Base-by-base conservation (phyloP, 2,329 filamentous ascomycete species). In the Monosporascus sp. region DNA sequence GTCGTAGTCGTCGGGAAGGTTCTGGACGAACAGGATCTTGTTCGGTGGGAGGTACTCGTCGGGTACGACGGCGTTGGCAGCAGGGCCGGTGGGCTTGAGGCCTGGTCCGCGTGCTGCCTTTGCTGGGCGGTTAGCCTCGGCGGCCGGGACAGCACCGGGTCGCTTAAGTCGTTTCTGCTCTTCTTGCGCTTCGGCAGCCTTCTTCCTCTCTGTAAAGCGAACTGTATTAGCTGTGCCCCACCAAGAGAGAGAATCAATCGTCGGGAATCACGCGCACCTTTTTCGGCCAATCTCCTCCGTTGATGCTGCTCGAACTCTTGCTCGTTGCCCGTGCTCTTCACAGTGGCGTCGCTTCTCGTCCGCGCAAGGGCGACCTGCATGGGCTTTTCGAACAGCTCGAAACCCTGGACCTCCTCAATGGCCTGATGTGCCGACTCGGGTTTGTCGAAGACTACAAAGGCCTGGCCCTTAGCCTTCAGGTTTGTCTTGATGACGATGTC, bases 1-100 rank as follows among this genome's bases (percentile, higher is more conserved):
- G 69, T 89, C 88, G 72, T 89, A 91, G 59, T 91, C 88, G 58
- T 93, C 89, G 8, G 94, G 92, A 37, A 99, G 74, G 64, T 97
- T 93, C 75, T 95, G 91, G 56, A 97, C 78, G 74, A 97, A 96
- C 37, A 99, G 81, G 61, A 91, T 96, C 77, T 96, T 97, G 82
- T 97, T 97, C 37, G 94, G 93, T 4, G 93, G 93, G 4, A 97
- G 82, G 71, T 96, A 97, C 74, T 99, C 94, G 80, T 97, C 94
- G n/a, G 92, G 91, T 18, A 97, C 86, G 52, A 91, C 87, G 11
- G 88, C 80, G 3, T 86, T 78, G 1, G 84, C 79, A 15, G 84
- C 78, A 6, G 84, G 80, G 54, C 83, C 84, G 1, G 87, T 88
- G 5, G 89, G 83, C 70, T 95, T 95, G 74, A 93, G 82, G 37